Base-by-base conservation (phyloP, 306 rosid genomes). In the Sesbania bispinosa region DNA sequence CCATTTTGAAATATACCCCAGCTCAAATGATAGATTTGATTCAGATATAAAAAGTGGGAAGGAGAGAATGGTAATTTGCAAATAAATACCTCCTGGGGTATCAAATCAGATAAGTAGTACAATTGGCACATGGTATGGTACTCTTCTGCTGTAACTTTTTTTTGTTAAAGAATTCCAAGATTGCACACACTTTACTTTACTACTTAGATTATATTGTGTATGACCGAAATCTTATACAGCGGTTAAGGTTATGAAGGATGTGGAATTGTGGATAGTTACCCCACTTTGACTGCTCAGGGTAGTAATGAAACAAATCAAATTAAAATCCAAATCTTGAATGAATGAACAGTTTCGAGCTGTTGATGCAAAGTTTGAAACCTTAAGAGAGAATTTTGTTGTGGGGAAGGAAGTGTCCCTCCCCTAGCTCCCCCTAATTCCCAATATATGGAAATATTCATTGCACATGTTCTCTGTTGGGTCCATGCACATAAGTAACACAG, bases 381-480 rank as follows among this genome's bases (percentile, higher is more conserved):
- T 39, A 30, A 58, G 26, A 24, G 61, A 43, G 23, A 43, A 5
- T 53, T 71, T 59, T 13, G 15, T 36, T 50, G 71, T 7, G 19
- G 52, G 62, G n/a, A n/a, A n/a, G 11, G 26, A 38, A 29, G 67
- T 61, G 48, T 42, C 33, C 32, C 52, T 27, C 50, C 10, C 59
- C 19, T n/a, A 3, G 2, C 7, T 2, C 19, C 50, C 33, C 65
- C 43, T 51, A 51, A 29, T 67, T 29, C 1, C 20, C 13, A 74
- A 36, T 11, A 58, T 50, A 51, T 62, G 73, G 55, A 41, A 62
- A 71, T 67, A 73, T 72, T 76, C 19, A 80, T 76, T 64, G 79
- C 79, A 73, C 73, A 78, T 82, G 81, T 79, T 78, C 33, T 41
- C 52, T 74, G 58, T 10, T 41, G 81, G 84, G 80, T 73, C 87